Conservation (phyloP, 371 early-diverging fungal genomes). For the Mucor indicus region DNA sequence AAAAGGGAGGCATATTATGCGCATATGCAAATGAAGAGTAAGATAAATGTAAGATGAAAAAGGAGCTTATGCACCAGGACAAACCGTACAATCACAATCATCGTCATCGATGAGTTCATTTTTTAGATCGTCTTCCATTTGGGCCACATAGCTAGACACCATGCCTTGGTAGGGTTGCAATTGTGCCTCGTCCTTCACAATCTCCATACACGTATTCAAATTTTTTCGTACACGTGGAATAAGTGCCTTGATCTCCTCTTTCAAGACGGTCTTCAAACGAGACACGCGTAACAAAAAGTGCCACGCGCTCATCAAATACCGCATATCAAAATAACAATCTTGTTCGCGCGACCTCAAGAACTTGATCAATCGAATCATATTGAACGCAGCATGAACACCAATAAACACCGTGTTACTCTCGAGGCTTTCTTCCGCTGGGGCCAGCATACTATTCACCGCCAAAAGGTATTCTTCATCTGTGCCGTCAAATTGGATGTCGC, state of each 20-base stretch:
- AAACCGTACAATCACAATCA: conserved; percentile 21
- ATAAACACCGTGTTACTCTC: conserved; percentile 3
- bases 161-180: conserved; percentile 23
- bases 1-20: too few species aligned
- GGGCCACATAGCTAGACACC: conserved; percentile 14
- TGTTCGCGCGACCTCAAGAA: conserved; percentile 13
- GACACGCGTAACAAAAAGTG: conserved; percentile 14
- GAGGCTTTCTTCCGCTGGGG: neutral
- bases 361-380: conserved; percentile 16
- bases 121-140: conserved; percentile 18
- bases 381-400: conserved; percentile 19
- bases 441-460: conserved; percentile 4
- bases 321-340: conserved; percentile 32
- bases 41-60: too few species aligned
- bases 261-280: conserved; percentile 2
- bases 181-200: conserved; percentile 16
- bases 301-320: conserved; percentile 25
- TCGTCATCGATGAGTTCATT: conserved; percentile 12
- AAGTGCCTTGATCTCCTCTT: conserved; percentile 1
- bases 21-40: too few species aligned
- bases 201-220: conserved; percentile 2
- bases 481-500: conserved; percentile 19
- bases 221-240: conserved; percentile 18
- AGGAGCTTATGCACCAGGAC: conserved; percentile 16
- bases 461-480: conserved; percentile 23